phyloP scores from a whole-genome alignment of 495 filamentous ascomycete species.

The Extremus antarcticus region DNA sequence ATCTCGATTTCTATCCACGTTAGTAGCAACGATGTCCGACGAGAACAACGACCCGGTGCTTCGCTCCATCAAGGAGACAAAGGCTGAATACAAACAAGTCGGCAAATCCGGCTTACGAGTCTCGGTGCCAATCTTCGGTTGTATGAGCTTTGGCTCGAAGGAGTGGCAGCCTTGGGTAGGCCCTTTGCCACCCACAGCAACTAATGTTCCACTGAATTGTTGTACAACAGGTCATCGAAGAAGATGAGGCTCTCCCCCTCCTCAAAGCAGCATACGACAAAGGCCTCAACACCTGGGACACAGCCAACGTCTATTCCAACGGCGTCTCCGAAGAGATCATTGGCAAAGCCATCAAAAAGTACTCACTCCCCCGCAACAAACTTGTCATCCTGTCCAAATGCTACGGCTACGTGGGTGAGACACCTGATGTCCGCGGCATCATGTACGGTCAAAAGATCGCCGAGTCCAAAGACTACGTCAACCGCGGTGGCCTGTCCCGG shows the following conservation, averaged over 20 bases:
- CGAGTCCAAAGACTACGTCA: slow-evolving; percentile 34
- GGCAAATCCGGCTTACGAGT: slow-evolving; percentile 6
- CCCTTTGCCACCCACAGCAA: too few relatives aligned
- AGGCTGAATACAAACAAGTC: slow-evolving; percentile 21
- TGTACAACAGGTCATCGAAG: slow-evolving; percentile 31
- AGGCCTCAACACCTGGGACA: slow-evolving; percentile 34
- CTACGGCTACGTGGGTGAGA: slow-evolving; percentile 31
- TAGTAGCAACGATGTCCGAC: slow-evolving; percentile 9
- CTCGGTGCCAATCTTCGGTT: neutral
- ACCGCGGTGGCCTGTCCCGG: slow-evolving; percentile 28
- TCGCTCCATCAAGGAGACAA: slow-evolving; percentile 26
- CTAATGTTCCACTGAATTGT: too few relatives aligned
- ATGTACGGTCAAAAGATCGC: slow-evolving; percentile 1
- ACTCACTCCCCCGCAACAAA: slow-evolving; percentile 35
- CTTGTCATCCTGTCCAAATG: slow-evolving; percentile 40
- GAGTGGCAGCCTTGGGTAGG: slow-evolving; percentile 31
- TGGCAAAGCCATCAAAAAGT: slow-evolving; percentile 39
- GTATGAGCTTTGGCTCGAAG: neutral
- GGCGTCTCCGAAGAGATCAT: slow-evolving; percentile 39
- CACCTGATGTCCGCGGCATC: slow-evolving; percentile 15
- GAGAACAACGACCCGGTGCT: slow-evolving; percentile 16
- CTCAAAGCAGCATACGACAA: slow-evolving; percentile 40
- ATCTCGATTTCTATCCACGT: too few relatives aligned
- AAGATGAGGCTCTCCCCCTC: slow-evolving; percentile 31
- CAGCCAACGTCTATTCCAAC: slow-evolving; percentile 37